phyloP scores from a whole-genome alignment of 805 yeast genomes.

The Metschnikowia hibisci region DNA sequence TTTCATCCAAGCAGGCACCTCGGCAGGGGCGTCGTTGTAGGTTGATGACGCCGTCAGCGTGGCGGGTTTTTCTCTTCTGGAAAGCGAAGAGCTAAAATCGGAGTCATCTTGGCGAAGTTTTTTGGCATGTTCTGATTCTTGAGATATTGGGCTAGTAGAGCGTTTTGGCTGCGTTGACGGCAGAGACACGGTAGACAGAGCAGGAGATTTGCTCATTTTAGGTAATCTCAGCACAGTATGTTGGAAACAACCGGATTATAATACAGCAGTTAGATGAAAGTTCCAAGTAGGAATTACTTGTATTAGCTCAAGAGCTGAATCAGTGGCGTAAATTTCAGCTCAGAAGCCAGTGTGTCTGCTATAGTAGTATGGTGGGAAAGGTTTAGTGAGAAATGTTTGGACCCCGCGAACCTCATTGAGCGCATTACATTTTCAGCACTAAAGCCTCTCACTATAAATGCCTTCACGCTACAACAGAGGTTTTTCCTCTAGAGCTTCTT shows the following conservation, averaged over 20 bases:
- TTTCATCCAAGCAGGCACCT: slow-evolving; percentile 40
- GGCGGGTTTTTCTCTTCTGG: slow-evolving; percentile 8
- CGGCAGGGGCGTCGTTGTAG: slow-evolving; percentile 22
- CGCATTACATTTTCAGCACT: no score
- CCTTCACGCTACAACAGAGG: not conserved
- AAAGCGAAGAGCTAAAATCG: slow-evolving; percentile 15
- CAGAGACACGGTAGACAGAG: not conserved
- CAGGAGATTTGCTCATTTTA: no score
- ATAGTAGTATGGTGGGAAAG: no score
- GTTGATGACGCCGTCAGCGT: slow-evolving; percentile 17
- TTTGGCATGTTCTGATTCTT: not conserved
- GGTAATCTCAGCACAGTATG: not conserved
- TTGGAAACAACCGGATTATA: no score
- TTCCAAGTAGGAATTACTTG: no score
- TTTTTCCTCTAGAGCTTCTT: slow-evolving; percentile 14
- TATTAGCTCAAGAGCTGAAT: no score
- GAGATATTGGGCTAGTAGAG: not conserved
- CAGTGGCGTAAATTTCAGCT: no score
- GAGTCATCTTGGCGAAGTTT: slow-evolving; percentile 7
- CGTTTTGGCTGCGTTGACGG: slow-evolving; percentile 1
- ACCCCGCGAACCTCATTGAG: not conserved
- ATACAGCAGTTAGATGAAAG: no score
- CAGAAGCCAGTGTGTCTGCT: no score
- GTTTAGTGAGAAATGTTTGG: not conserved
- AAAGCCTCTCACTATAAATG: no score